Conservation (phyloP, 2,329 filamentous ascomycete genomes). For the Fusarium sp. region DNA sequence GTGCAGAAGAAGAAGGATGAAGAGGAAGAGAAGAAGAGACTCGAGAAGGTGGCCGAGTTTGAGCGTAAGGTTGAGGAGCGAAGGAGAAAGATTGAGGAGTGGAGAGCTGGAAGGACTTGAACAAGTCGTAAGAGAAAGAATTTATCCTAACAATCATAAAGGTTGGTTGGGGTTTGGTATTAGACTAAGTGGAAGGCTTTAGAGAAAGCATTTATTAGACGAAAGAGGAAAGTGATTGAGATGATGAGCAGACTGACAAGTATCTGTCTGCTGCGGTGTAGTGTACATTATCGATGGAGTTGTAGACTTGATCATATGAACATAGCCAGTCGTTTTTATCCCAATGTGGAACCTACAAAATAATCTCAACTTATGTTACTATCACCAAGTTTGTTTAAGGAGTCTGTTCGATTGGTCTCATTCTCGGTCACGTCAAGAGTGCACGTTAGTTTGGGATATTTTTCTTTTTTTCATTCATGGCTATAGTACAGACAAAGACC, state of each 20-base stretch:
- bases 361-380: not conserved
- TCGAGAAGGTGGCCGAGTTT: conserved; percentile 71
- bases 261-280: conserved; percentile 1
- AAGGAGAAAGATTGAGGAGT: conserved; percentile 63
- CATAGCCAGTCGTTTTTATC: conserved; percentile 24
- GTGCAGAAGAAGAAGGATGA: conserved; percentile 61
- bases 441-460: conserved; percentile 36
- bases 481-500: conserved; percentile 58
- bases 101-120: conserved; percentile 57
- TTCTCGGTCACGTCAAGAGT: not conserved
- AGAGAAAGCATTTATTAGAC: conserved; percentile 37
- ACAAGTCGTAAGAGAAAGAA: conserved; percentile 18
- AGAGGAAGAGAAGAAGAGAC: conserved; percentile 68
- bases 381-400: not conserved
- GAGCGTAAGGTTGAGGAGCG: conserved; percentile 71
- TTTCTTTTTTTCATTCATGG: conserved; percentile 45
- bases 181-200: conserved; percentile 35
- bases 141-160: not conserved
- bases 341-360: too few species aligned
- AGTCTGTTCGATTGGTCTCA: not conserved
- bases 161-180: conserved; percentile 6
- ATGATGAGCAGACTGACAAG: conserved; percentile 6
- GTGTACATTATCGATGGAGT: conserved; percentile 39
- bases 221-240: conserved; percentile 7
- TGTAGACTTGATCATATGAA: conserved; percentile 41